phyloP scores from a whole-genome alignment of 257 asterid species.

The Prunella vulgaris region DNA sequence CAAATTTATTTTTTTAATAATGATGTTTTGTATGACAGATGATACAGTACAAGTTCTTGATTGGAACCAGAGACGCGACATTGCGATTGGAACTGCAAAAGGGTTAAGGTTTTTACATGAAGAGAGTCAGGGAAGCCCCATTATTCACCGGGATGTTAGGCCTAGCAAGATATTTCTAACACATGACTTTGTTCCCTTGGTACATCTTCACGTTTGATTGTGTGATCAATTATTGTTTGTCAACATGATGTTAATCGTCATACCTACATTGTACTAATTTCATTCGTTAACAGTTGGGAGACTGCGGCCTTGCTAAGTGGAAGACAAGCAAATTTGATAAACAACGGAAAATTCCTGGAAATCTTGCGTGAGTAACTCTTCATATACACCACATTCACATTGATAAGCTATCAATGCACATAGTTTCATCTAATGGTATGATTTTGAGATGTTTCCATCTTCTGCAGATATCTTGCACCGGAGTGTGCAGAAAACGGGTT shows the following conservation, averaged over 20 bases:
- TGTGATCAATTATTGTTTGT: not conserved
- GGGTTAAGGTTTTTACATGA: constrained; percentile 70
- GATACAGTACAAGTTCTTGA: constrained; percentile 41
- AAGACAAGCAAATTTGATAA: constrained; percentile 28
- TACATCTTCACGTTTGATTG: constrained; percentile 14
- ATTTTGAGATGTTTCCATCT: not conserved
- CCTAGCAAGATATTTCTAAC: constrained; percentile 66
- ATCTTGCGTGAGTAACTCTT: constrained; percentile 43
- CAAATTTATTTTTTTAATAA: not conserved
- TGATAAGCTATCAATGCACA: not conserved
- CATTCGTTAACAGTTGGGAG: constrained; percentile 49
- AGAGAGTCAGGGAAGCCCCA: constrained; percentile 63
- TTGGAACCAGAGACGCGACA: constrained; percentile 57
- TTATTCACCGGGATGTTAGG: constrained; percentile 58
- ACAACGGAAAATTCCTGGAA: constrained; percentile 36
- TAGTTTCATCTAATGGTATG: not conserved
- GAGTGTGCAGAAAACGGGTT: constrained; percentile 50
- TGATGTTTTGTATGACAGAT: constrained; percentile 33
- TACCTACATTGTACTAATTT: too few relatives aligned
- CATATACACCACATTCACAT: not conserved
- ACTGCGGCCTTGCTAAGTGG: constrained; percentile 63
- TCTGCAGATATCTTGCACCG: constrained; percentile 68
- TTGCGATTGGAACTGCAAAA: constrained; percentile 70
- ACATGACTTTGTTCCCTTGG: constrained; percentile 66
- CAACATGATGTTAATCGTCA: too few relatives aligned